Percentiles rank a stretch among this genome's conserved stretches.
These are phyloP conservation scores for Leccinum rimulosum DNA, from an alignment of 768 basidiomycete species.

Conservation along the genomic window DNA sequence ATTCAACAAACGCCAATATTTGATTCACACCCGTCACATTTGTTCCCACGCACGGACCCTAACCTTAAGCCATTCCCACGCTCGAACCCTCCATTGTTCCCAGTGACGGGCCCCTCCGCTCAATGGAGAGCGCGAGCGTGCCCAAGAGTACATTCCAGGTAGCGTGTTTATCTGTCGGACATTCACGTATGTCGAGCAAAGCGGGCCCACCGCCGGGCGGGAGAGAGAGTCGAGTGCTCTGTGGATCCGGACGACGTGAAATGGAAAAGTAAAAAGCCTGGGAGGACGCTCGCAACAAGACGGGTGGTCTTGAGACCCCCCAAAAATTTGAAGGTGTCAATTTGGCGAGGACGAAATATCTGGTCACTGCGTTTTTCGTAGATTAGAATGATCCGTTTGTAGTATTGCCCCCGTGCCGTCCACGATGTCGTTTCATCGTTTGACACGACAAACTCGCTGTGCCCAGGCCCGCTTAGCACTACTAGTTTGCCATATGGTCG, in stretches of 20 bases:
- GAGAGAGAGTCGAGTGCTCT: not conserved
- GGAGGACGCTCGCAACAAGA: constrained; percentile 1
- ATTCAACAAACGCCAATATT: constrained; percentile 41
- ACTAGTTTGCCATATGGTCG: not conserved
- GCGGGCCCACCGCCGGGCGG: not conserved
- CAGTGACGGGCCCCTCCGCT: constrained; percentile 3
- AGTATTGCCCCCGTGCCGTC: not conserved
- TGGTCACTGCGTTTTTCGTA: constrained; percentile 6
- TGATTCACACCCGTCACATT: constrained; percentile 34
- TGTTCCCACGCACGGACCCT: constrained; percentile 46
- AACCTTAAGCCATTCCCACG: constrained; percentile 37
- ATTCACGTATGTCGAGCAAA: not conserved
- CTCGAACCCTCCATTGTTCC: constrained; percentile 25
- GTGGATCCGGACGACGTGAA: not conserved
- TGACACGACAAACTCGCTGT: not conserved
- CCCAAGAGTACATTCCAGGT: not conserved
- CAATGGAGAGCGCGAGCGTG: constrained; percentile 1
- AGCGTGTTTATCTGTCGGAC: not conserved
- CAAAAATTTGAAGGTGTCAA: constrained; percentile 4
- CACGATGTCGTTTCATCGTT: not conserved
- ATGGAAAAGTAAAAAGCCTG: not conserved
- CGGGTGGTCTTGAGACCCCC: constrained; percentile 30
- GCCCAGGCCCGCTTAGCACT: not conserved
- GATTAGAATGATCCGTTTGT: not conserved
- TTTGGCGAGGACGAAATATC: constrained; percentile 11